Evolutionary conservation across 345 rosid genomes (phyloP), one percentile per base, ranked within the genome.

Genomic region (Pistacia integerrima): DNA sequence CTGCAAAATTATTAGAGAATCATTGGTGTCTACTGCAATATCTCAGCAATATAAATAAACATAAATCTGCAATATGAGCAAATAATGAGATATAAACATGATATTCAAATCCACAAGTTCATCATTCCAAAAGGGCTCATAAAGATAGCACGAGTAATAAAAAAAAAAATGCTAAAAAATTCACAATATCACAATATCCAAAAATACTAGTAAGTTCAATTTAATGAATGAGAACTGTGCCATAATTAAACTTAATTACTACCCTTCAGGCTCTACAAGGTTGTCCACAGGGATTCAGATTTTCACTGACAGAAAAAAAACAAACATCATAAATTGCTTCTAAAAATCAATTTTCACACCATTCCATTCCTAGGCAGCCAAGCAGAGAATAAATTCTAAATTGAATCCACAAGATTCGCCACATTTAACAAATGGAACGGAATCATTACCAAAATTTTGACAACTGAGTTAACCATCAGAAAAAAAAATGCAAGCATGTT

Each of bases 1-100:
- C 98, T 92, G 87, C 72, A 78, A 66, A 60, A 18, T 74, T 25
- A 55, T 30, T 44, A 70, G 64, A 64, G 12, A 60, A 74, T 11
- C 10, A 67, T 61, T 20, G 56, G 61, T 57, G 54, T 70, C 61
- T 55, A 65, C 49, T 65, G 11, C 41, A 74, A 36, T 25, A 41
- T 36, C 22, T 65, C 69, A 0, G 54, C 64, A 65, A 22, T 55
- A 36, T 3, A 38, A 30, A 49, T 30, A 33, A 52, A 63, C 14
- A 49, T 5, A 74, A 64, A 51, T 51, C 68, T 49, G 57, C 8
- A 10, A 73, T 48, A 62, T 7, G 36, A 62, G 59, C 28, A 30
- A 46, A 73, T n/a, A 20, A n/a, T 5, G 16, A 51, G 20, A 62
- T 62, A 63, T 18, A 48, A 72, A 59, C 67, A 60, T 5, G 52